These are phyloP conservation scores for Ophiostoma piceae DNA, from an alignment of 2,329 filamentous ascomycete genomes.

Conservation along the genomic window DNA sequence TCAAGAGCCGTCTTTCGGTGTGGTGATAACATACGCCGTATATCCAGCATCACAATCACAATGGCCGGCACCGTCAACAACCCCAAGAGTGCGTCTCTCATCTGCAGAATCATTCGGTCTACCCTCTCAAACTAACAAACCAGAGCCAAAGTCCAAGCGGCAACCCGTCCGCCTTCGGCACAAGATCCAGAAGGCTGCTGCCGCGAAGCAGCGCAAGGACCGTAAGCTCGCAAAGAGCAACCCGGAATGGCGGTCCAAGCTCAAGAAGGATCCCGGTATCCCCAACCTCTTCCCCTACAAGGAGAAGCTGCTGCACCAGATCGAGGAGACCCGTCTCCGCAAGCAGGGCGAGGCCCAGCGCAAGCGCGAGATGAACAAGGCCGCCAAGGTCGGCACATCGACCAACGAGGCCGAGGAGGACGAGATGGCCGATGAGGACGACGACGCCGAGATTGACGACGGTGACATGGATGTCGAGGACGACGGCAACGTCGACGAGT, in stretches of 20 bases:
- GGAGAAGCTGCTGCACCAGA: slow-evolving; percentile 87
- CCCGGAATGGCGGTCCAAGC: slow-evolving; percentile 87
- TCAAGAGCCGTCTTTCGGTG: slow-evolving; percentile 10
- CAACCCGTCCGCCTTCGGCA: slow-evolving; percentile 81
- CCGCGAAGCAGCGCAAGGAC: slow-evolving; percentile 83
- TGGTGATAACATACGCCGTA: slow-evolving; percentile 11
- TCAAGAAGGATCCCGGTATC: slow-evolving; percentile 98
- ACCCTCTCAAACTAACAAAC: slow-evolving; percentile 17
- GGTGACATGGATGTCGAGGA: slow-evolving; percentile 46
- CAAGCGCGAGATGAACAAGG: slow-evolving; percentile 66
- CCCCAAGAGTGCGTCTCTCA: slow-evolving; percentile 44
- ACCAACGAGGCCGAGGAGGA: slow-evolving; percentile 41
- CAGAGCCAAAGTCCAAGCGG: slow-evolving; percentile 94
- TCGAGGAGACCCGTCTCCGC: slow-evolving; percentile 76
- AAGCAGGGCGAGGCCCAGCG: slow-evolving; percentile 75
- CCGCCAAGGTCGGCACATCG: slow-evolving; percentile 49
- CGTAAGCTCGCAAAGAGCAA: slow-evolving; percentile 92
- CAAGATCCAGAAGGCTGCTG: slow-evolving; percentile 91
- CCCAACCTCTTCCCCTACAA: slow-evolving; percentile 98
- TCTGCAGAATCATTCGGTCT: slow-evolving; percentile 15
- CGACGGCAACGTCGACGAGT: slow-evolving; percentile 55
- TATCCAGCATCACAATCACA: slow-evolving; percentile 8
- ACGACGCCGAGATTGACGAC: slow-evolving; percentile 46
- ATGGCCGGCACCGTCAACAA: slow-evolving; percentile 54
- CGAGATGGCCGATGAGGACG: slow-evolving; percentile 41